Conservation (phyloP, 139 green algal species). For the Chlamydomonas sp. region DNA sequence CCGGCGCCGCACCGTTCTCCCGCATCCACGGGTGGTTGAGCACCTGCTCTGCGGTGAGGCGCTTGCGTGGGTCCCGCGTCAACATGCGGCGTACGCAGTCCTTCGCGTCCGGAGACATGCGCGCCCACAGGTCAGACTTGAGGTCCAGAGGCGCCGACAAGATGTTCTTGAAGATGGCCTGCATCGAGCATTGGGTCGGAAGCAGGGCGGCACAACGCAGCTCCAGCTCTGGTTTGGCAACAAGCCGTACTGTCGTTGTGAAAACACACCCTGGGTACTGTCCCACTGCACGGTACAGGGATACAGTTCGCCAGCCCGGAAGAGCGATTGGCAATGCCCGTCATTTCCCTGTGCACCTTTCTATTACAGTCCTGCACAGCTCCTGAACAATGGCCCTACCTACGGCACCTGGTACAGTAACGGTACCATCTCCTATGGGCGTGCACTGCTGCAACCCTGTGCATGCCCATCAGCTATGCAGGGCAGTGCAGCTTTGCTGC, state of each 20-base stretch:
- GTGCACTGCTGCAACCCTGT: too few species aligned
- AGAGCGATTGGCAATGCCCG: too few species aligned
- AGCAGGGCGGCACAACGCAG: background rate
- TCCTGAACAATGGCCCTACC: too few species aligned
- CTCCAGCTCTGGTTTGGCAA: background rate
- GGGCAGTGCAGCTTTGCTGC: background rate
- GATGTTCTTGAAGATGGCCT: conserved; percentile 37
- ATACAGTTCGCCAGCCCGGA: too few species aligned
- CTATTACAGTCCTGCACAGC: too few species aligned
- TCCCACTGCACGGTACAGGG: background rate
- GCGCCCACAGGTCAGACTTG: conserved; percentile 76
- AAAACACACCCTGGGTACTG: background rate
- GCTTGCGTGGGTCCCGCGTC: conserved; percentile 79
- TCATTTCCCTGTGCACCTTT: too few species aligned
- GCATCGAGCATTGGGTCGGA: background rate
- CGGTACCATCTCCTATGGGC: too few species aligned
- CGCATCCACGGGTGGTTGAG: conserved; percentile 92
- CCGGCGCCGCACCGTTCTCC: conserved; percentile 83
- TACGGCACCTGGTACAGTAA: too few species aligned
- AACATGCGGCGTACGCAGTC: conserved; percentile 87
- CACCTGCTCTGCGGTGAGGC: conserved; percentile 79
- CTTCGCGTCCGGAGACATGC: conserved; percentile 79
- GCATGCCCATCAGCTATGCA: background rate
- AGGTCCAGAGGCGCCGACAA: conserved; percentile 72
- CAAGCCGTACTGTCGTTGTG: background rate